Base-by-base conservation (phyloP, 2,329 filamentous ascomycete species). In the Aureobasidium mangrovei region DNA sequence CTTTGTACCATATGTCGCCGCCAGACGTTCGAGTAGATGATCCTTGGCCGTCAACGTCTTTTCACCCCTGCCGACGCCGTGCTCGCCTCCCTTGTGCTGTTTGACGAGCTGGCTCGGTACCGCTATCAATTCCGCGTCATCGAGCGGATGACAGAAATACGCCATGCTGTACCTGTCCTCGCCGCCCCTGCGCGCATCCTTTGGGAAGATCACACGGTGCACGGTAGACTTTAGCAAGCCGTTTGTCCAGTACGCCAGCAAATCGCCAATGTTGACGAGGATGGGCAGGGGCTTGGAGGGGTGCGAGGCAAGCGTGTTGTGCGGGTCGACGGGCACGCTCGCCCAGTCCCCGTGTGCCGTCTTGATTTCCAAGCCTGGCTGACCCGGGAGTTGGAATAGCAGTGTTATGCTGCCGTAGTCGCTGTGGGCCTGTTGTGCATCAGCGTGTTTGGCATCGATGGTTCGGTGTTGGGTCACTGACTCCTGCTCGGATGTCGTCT, bases 171-270 rank as follows among this genome's bases (percentile, higher is more conserved):
- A 82, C 55, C 80, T 65, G 57, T 78, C 75, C 58, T 70, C 67
- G 67, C 45, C 74, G 65, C n/a, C 67, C 60, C 27, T 62, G 57
- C 58, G 67, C 59, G 46, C 55, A 28, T 51, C 57, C 10, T 55
- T 54, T 9, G 78, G 77, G 60, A 95, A 93, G 0, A 91, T 82
- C 31, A 97, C 93, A 8, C 91, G 77, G 66, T 97, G 93, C 4
- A 96, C 82, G 0, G 91, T 96, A 61, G 85, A 90, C 62, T 89
- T 86, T 59, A 97, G 77, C 44, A 96, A 70, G 0, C 91, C 90
- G 60, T 86, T 85, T 1, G 93, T 97, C 91, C 91, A 97, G 68
- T 94, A 93, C 33, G 82, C 85, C 10, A 88, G 71, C 33, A 86
- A 61, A 64, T 88, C 84, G 0, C 83, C 84, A n/a, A 87, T 85